Percentiles rank a stretch among this genome's conserved stretches.
Conservation (phyloP, 2,329 filamentous ascomycete genomes). For the Calonectria henricotiae region DNA sequence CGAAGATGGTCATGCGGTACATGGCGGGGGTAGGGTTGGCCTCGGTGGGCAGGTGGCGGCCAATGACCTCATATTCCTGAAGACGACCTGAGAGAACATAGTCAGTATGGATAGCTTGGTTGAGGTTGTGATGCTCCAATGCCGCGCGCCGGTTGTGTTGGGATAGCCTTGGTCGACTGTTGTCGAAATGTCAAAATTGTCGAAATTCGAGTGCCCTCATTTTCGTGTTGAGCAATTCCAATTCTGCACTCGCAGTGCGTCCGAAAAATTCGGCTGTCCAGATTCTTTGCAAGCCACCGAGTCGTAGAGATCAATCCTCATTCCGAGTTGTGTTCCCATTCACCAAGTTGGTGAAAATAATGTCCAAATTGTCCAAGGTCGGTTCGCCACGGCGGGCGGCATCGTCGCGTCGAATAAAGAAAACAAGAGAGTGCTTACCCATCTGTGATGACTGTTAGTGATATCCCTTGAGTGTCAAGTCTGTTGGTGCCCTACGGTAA, state of each 20-base stretch:
- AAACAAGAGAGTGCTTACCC: slow-evolving; percentile 69
- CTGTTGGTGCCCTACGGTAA: slow-evolving; percentile 65
- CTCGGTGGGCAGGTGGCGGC: slow-evolving; percentile 98
- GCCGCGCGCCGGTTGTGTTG: slow-evolving; percentile 32
- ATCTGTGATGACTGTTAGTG: slow-evolving; percentile 68
- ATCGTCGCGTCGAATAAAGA: slow-evolving; percentile 47
- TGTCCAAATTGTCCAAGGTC: slow-evolving; percentile 47
- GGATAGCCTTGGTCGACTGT: slow-evolving; percentile 6
- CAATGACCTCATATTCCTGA: slow-evolving; percentile 99
- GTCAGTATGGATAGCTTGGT: slow-evolving; percentile 53
- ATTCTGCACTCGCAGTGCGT: slow-evolving; percentile 1
- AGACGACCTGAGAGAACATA: slow-evolving; percentile 84
- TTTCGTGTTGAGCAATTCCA: background rate
- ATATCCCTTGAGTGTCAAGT: slow-evolving; percentile 55
- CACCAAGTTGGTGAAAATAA: slow-evolving; percentile 24
- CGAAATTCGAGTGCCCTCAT: slow-evolving; percentile 10
- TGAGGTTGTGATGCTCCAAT: slow-evolving; percentile 28
- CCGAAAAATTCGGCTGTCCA: background rate
- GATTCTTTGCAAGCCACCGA: background rate
- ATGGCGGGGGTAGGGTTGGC: slow-evolving; percentile 97
- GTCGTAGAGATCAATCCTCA: slow-evolving; percentile 33
- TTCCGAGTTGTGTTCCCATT: slow-evolving; percentile 18
- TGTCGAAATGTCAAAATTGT: slow-evolving; percentile 29
- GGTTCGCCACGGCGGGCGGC: slow-evolving; percentile 48
- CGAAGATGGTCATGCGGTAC: slow-evolving; percentile 99